Conservation (phyloP, 108 stramenopile species). For the Aurantiochytrium sp. region DNA sequence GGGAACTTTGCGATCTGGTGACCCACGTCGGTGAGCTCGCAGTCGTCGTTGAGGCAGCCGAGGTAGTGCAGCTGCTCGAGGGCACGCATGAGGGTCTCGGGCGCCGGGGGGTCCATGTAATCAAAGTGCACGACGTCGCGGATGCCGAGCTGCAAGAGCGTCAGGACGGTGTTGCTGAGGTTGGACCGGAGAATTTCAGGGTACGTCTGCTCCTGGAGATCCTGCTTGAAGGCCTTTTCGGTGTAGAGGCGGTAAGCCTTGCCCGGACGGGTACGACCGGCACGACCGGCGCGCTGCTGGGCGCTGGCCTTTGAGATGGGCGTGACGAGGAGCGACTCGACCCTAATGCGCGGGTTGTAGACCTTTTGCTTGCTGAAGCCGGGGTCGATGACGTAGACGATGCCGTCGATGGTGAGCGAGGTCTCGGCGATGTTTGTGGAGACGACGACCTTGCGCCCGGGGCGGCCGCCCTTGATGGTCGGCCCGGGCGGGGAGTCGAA, state of each 20-base stretch:
- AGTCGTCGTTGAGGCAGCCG: constrained; percentile 96
- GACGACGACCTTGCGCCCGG: constrained; percentile 96
- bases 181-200: constrained; percentile 93
- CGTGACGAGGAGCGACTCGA: constrained; percentile 91
- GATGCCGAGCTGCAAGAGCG: constrained; percentile 92
- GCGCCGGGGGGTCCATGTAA: constrained; percentile 99
- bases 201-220: constrained; percentile 95
- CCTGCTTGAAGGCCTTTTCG: constrained; percentile 87
- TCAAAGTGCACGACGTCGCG: constrained; percentile 98
- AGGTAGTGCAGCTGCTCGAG: constrained; percentile 94
- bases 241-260: constrained; percentile 99
- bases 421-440: constrained; percentile 98
- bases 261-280: constrained; percentile 94
- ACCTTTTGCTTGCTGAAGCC: constrained; percentile 99
- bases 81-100: constrained; percentile 97
- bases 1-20: constrained; percentile 96
- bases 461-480: constrained; percentile 79
- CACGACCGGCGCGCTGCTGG: constrained; percentile 86
- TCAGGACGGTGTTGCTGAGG: constrained; percentile 87
- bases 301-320: constrained; percentile 95
- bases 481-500: constrained; percentile 86
- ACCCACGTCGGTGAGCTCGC: constrained; percentile 88
- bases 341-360: constrained; percentile 96
- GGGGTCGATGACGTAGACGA: constrained; percentile 98
- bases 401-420: constrained; percentile 97